These are phyloP conservation scores for Magnaporthales sp. DNA, from an alignment of 2,329 filamentous ascomycete genomes.

Conservation along the genomic window DNA sequence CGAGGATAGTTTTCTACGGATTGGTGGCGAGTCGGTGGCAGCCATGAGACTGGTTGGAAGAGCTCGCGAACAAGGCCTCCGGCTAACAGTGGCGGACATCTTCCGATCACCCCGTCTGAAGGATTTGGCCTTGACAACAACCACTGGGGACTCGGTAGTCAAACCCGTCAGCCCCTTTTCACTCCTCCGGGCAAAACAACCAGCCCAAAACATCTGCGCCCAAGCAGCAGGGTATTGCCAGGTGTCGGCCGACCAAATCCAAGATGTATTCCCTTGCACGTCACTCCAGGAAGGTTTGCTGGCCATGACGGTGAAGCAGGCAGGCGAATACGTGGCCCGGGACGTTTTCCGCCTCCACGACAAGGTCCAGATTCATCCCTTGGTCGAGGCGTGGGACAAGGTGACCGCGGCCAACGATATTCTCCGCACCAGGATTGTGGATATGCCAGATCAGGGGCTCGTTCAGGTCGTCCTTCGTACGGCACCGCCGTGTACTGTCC, in stretches of 20 bases:
- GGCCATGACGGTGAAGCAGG: conserved; percentile 39
- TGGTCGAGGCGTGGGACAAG: conserved; percentile 32
- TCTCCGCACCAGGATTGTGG: conserved; percentile 38
- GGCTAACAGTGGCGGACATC: conserved; percentile 34
- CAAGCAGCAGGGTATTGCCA: not conserved
- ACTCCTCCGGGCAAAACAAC: not conserved
- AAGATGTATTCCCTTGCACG: conserved; percentile 46
- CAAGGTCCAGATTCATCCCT: conserved; percentile 22
- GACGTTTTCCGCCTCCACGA: conserved; percentile 33
- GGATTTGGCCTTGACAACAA: not conserved
- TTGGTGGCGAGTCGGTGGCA: conserved; percentile 38
- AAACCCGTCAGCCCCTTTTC: not conserved
- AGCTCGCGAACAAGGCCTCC: conserved; percentile 26
- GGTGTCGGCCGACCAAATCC: conserved; percentile 18
- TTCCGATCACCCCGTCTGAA: conserved; percentile 18
- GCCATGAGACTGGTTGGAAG: conserved; percentile 39
- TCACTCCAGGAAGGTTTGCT: conserved; percentile 46
- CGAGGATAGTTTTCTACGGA: conserved; percentile 37
- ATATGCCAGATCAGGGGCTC: not conserved
- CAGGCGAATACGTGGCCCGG: conserved; percentile 43
- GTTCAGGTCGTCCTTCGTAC: not conserved
- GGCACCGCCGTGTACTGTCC: not conserved
- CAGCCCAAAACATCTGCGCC: not conserved
- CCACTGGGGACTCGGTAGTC: not conserved
- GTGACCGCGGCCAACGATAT: conserved; percentile 29